phyloP scores from a whole-genome alignment of 768 basidiomycete genomes.

The Sporobolomyces roseus region DNA sequence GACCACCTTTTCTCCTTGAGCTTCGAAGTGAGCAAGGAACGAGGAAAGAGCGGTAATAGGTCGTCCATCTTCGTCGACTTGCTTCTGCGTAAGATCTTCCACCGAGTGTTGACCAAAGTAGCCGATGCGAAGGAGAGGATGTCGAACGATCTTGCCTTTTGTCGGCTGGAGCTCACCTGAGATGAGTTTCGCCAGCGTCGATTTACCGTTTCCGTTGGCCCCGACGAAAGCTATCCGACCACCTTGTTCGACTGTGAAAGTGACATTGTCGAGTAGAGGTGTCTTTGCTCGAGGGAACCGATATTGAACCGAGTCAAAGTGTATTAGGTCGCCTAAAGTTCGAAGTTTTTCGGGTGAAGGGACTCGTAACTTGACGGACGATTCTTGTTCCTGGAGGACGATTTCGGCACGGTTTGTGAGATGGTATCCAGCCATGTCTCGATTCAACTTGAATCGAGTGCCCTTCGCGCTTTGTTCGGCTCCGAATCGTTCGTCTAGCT shows the following conservation, averaged over 20 bases:
- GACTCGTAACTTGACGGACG: constrained; percentile 49
- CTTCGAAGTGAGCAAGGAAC: constrained; percentile 44
- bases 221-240: constrained; percentile 54
- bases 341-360: constrained; percentile 47
- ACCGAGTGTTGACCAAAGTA: constrained; percentile 65
- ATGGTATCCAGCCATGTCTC: constrained; percentile 53
- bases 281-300: constrained; percentile 47
- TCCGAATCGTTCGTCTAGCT: constrained; percentile 53
- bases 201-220: constrained; percentile 59
- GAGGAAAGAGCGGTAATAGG: constrained; percentile 47
- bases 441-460: constrained; percentile 59
- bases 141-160: constrained; percentile 32
- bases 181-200: constrained; percentile 55
- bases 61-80: constrained; percentile 39
- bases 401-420: constrained; percentile 51
- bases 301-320: constrained; percentile 52
- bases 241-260: constrained; percentile 51
- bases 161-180: constrained; percentile 51
- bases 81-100: constrained; percentile 53
- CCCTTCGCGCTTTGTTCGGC: constrained; percentile 53
- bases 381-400: constrained; percentile 51
- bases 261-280: constrained; percentile 48
- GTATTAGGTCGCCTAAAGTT: constrained; percentile 48
- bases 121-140: constrained; percentile 54
- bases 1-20: constrained; percentile 41